Base-by-base conservation (phyloP, 73 alveolate species). In the Symbiodinium natans region DNA sequence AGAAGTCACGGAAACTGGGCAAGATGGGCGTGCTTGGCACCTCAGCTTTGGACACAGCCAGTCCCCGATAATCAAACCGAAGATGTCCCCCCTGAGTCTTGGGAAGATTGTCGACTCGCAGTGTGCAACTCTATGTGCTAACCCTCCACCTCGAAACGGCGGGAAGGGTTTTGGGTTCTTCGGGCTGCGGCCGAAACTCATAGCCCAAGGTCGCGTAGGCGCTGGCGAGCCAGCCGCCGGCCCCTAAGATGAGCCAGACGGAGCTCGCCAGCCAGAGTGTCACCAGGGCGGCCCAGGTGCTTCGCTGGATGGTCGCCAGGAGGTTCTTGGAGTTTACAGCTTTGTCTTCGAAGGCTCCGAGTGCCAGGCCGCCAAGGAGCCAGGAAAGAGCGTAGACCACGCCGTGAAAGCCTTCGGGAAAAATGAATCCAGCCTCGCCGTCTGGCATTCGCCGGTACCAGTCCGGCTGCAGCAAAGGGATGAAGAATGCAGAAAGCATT, bases 291-390 rank as follows among this genome's bases (percentile, higher is more conserved):
- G 86, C 48, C 43, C 19, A 41, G 2, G 82, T 33, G 2, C 73
- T 89, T 7, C 95, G 95, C 86, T 68, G 86, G 17, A 89, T 68
- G 7, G 95, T 89, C 73, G 59, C 39, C 87, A 89, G 59, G 34
- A 89, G 46, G 25, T 89, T 68, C 74, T 68, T 48, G 8, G 95
- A 34, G 54, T 89, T 41, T 21, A 41, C 74, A 2, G 95, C 95
- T n/a, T 89, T 80, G 42, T 77, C 73, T 31, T 89, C 87, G 36
- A 89, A 89, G 8, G 95, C 86, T 1, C 95, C 86, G 17, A 89
- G 74, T 8, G 86, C 95, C 19, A 89, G 95, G 25, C 95, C 95
- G 7, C 87, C 95, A 19, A 46, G 33, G 36, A 80, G 46, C 86
- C 86, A 89, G 46, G 75, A 89, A 36, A 89, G 40, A 19, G n/a